A percentile compares a stretch with the other conserved stretches of the same genome.
These are phyloP conservation scores for Baorangia bicolor DNA, from an alignment of 768 basidiomycete genomes.

Conservation along the genomic window DNA sequence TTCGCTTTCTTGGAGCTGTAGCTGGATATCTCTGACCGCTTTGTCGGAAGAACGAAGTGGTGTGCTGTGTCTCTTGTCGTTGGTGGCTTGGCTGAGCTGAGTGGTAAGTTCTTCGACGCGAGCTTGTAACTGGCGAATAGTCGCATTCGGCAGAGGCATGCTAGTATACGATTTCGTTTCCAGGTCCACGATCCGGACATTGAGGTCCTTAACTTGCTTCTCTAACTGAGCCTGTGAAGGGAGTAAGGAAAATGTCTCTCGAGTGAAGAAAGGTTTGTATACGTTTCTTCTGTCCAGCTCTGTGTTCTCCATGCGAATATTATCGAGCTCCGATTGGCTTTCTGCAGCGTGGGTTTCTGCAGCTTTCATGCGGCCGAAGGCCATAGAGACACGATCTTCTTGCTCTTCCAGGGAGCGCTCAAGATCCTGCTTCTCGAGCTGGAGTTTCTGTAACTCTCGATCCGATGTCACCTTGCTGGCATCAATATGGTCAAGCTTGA, in stretches of 20 bases:
- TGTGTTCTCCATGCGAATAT: slow-evolving; percentile 77
- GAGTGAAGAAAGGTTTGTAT: slow-evolving; percentile 11
- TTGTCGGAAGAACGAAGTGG: slow-evolving; percentile 46
- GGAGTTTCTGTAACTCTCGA: slow-evolving; percentile 69
- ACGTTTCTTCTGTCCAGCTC: slow-evolving; percentile 79
- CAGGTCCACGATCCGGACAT: slow-evolving; percentile 78
- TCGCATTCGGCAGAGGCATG: slow-evolving; percentile 55
- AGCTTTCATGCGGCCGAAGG: slow-evolving; percentile 77
- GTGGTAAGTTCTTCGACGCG: slow-evolving; percentile 68
- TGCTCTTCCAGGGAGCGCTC: slow-evolving; percentile 78
- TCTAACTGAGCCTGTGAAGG: slow-evolving; percentile 67
- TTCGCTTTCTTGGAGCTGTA: slow-evolving; percentile 59
- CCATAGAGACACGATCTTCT: slow-evolving; percentile 67
- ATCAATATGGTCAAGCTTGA: slow-evolving; percentile 74
- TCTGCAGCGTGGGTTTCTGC: slow-evolving; percentile 75
- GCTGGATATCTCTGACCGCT: slow-evolving; percentile 48
- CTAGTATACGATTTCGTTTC: slow-evolving; percentile 75
- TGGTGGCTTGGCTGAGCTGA: slow-evolving; percentile 43
- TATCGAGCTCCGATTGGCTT: slow-evolving; percentile 72
- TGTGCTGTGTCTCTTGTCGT: slow-evolving; percentile 38
- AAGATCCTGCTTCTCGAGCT: slow-evolving; percentile 79
- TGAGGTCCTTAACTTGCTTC: slow-evolving; percentile 83
- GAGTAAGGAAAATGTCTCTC: neutral
- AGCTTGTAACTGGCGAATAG: slow-evolving; percentile 60
- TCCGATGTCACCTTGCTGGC: slow-evolving; percentile 68